Conservation (phyloP, 371 early-diverging fungal genomes). For the Mortierella sp. region DNA sequence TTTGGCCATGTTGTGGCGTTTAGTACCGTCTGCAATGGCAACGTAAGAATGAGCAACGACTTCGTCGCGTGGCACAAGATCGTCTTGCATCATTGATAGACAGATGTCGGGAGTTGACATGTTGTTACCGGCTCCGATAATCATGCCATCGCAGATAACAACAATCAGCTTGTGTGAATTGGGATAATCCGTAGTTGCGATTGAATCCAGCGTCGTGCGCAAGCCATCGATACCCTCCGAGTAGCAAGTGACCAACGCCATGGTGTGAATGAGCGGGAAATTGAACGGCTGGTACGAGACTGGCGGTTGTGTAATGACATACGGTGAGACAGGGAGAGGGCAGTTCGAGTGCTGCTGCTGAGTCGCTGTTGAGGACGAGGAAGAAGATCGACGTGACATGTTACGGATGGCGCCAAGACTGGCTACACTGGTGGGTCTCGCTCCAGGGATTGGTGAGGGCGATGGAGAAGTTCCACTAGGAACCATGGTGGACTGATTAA, state of each 20-base stretch:
- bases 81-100: slow-evolving; percentile 85
- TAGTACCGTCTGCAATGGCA: slow-evolving; percentile 92
- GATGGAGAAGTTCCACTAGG: slow-evolving; percentile 43
- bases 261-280: slow-evolving; percentile 76
- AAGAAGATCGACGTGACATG: slow-evolving; percentile 56
- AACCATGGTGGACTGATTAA: slow-evolving; percentile 14
- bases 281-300: slow-evolving; percentile 71
- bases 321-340: slow-evolving; percentile 37
- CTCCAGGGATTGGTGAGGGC: slow-evolving; percentile 26
- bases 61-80: slow-evolving; percentile 70
- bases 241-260: slow-evolving; percentile 88
- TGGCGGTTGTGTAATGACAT: slow-evolving; percentile 59
- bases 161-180: slow-evolving; percentile 91
- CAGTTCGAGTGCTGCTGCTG: slow-evolving; percentile 21
- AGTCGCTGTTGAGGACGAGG: slow-evolving; percentile 51
- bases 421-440: slow-evolving; percentile 36
- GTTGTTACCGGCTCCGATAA: slow-evolving; percentile 81
- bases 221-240: slow-evolving; percentile 93
- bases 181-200: slow-evolving; percentile 92
- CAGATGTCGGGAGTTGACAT: slow-evolving; percentile 85
- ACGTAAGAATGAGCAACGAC: slow-evolving; percentile 85
- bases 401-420: slow-evolving; percentile 42
- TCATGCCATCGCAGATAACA: slow-evolving; percentile 90
- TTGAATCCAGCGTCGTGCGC: slow-evolving; percentile 93
- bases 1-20: slow-evolving; percentile 96